Evolutionary conservation across 768 basidiomycete species (phyloP).

Genomic region (Leucosporidium yakuticum): DNA sequence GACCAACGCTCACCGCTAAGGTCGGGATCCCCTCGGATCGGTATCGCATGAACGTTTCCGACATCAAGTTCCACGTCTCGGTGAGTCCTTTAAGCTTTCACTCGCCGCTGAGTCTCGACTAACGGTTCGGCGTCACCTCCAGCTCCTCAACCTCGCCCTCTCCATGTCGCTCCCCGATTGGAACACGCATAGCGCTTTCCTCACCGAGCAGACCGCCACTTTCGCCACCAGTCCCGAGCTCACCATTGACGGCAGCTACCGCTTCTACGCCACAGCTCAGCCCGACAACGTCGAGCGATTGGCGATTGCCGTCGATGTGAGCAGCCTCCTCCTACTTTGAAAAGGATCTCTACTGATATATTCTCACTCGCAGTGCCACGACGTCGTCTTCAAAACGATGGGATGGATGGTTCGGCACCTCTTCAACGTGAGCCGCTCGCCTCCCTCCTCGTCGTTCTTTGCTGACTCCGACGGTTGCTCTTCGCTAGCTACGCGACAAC

Average conservation of each 20-base stretch:
- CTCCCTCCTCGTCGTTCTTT: fast-evolving
- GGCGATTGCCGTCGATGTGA: conserved; percentile 59
- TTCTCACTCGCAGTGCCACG: conserved; percentile 47
- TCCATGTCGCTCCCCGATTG: conserved; percentile 72
- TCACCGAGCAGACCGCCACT: conserved; percentile 55
- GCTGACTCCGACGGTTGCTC: neutral
- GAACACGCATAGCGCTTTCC: conserved; percentile 74
- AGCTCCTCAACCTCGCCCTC: conserved; percentile 49
- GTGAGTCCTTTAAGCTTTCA: conserved; percentile 18
- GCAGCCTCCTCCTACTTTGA: conserved; percentile 26
- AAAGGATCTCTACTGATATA: conserved; percentile 13
- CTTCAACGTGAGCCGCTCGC: conserved; percentile 59
- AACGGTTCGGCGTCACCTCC: neutral
- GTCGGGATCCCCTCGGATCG: conserved; percentile 61
- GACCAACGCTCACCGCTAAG: conserved; percentile 52
- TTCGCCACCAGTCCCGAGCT: conserved; percentile 59
- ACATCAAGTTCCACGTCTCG: conserved; percentile 60
- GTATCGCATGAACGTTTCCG: conserved; percentile 65
- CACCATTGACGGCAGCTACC: conserved; percentile 62
- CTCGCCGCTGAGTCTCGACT: conserved; percentile 42
- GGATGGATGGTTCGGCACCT: conserved; percentile 87
- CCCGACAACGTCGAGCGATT: conserved; percentile 73
- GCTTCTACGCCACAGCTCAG: conserved; percentile 61
- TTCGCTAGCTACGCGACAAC: conserved; percentile 56
- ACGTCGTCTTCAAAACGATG: conserved; percentile 60